Base-by-base conservation (phyloP, 2,329 filamentous ascomycete species). In the Cladophialophora carrionii region DNA sequence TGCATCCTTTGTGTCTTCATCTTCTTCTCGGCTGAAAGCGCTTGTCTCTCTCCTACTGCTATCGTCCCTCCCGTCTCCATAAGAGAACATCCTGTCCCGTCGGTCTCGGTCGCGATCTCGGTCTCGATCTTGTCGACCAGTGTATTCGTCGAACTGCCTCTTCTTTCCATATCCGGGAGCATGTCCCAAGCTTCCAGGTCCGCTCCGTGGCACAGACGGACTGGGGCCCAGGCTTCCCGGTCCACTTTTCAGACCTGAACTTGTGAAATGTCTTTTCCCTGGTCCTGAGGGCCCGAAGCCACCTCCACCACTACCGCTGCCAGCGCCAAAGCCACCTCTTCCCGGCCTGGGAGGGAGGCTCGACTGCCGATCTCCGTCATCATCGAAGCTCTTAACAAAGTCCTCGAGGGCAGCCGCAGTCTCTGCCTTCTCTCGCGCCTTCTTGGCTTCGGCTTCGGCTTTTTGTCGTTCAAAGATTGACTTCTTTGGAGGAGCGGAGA, bases 401-500 rank as follows among this genome's bases (percentile, higher is more conserved):
- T 94, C 91, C 71, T 92, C 87, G 76, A 93, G 90, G 0, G 92
- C 91, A 26, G 91, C 92, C 24, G 90, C 91, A 6, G 91, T 96
- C 78, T 96, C 93, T 70, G 89, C 91, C 73, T 89, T 90, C 77
- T 96, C 93, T 71, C 91, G 86, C 71, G 86, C 84, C 65, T 90
- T 88, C 79, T 96, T 96, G 26, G 91, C 92, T 81, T 96, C 92
- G 63, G 90, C 91, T 76, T 96, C 92, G 65, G 91, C 91, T 76
- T 90, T 92, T 76, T 96, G 90, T 72, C 89, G 88, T 79, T 96
- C 93, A 76, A 96, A 96, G 29, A 90, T 84, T 22, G 92, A 96
- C 75, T 95, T 91, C 78, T 93, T 95, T 67, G 88, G 84, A 0
- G 91, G 87, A 6, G 68, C 64, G 56, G 91, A 91, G 57, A 95